phyloP scores from a whole-genome alignment of 2,329 filamentous ascomycete species.

The Phialocephala sp. region DNA sequence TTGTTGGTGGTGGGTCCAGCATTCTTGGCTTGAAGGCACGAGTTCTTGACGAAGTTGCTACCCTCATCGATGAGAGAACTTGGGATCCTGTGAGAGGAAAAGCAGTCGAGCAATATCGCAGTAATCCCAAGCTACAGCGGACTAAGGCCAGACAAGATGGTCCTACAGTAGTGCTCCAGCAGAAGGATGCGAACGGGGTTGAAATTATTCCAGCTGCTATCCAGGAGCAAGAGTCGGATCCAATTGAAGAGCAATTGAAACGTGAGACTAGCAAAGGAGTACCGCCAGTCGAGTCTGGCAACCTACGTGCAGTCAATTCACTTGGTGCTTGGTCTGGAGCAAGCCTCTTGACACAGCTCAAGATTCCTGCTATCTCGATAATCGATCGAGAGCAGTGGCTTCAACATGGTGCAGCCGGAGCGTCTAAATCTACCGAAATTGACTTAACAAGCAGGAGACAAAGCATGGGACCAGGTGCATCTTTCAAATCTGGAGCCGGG shows the following conservation, averaged over 20 bases:
- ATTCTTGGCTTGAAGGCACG: slow-evolving; percentile 81
- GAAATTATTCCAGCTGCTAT: slow-evolving; percentile 27
- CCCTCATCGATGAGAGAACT: slow-evolving; percentile 69
- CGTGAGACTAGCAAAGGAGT: slow-evolving; percentile 49
- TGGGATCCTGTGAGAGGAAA: slow-evolving; percentile 81
- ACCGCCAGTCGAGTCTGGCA: slow-evolving; percentile 56
- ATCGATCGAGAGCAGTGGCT: slow-evolving; percentile 76
- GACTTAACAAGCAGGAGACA: slow-evolving; percentile 64
- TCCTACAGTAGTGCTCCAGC: slow-evolving; percentile 28
- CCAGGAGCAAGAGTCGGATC: slow-evolving; percentile 56
- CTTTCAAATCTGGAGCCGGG: slow-evolving; percentile 50
- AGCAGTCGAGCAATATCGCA: slow-evolving; percentile 61
- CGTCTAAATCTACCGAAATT: slow-evolving; percentile 60
- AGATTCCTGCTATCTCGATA: slow-evolving; percentile 70
- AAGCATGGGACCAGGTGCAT: slow-evolving; percentile 65
- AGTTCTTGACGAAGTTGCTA: slow-evolving; percentile 75
- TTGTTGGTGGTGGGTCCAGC: slow-evolving; percentile 80
- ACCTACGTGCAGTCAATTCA: slow-evolving; percentile 69
- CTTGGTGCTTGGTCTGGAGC: slow-evolving; percentile 78
- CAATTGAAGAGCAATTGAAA: slow-evolving; percentile 63
- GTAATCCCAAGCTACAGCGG: slow-evolving; percentile 39
- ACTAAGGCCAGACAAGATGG: slow-evolving; percentile 33
- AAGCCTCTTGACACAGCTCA: slow-evolving; percentile 71
- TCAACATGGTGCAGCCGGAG: slow-evolving; percentile 68
- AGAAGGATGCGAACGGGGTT: slow-evolving; percentile 17